Percentiles rank a stretch among this genome's conserved stretches.
phyloP scores from a whole-genome alignment of 352 stramenopile genomes.

The Pythium grandisporangium region DNA sequence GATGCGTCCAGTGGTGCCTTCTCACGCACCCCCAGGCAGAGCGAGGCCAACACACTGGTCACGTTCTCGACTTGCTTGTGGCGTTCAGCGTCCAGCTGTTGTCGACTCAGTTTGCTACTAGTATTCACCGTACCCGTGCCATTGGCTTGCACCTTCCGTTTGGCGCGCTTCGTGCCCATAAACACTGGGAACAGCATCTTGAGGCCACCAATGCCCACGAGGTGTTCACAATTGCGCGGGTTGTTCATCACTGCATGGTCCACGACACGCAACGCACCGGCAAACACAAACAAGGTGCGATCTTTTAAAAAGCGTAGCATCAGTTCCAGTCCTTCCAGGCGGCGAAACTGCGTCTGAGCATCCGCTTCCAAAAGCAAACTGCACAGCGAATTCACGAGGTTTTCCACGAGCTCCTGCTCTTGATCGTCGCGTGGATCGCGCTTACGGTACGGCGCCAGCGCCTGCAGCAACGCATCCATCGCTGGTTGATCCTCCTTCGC shows the following conservation, averaged over 20 bases:
- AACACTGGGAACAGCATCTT: constrained; percentile 39
- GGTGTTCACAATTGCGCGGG: constrained; percentile 27
- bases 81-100: too few species aligned
- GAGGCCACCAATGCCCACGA: constrained; percentile 35
- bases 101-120: too few species aligned
- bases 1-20: constrained; percentile 43
- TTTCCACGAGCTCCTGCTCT: constrained; percentile 88
- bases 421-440: constrained; percentile 36
- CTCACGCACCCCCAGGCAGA: constrained; percentile 38
- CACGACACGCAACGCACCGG: constrained; percentile 22
- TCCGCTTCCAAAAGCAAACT: constrained; percentile 38
- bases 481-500: constrained; percentile 26
- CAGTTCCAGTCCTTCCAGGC: constrained; percentile 85
- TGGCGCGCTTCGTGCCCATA: constrained; percentile 25
- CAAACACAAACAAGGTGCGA: constrained; percentile 58
- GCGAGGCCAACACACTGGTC: constrained; percentile 49
- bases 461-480: constrained; percentile 80
- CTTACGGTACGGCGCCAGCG: constrained; percentile 68
- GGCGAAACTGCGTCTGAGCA: constrained; percentile 22
- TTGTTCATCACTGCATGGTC: constrained; percentile 26
- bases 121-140: too few species aligned
- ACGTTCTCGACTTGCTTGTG: constrained; percentile 60
- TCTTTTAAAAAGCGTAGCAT: constrained; percentile 89
- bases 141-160: constrained; percentile 13
- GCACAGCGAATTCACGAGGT: constrained; percentile 70